Conservation (phyloP, 768 basidiomycete species). For the Crassisporium funariophilum region DNA sequence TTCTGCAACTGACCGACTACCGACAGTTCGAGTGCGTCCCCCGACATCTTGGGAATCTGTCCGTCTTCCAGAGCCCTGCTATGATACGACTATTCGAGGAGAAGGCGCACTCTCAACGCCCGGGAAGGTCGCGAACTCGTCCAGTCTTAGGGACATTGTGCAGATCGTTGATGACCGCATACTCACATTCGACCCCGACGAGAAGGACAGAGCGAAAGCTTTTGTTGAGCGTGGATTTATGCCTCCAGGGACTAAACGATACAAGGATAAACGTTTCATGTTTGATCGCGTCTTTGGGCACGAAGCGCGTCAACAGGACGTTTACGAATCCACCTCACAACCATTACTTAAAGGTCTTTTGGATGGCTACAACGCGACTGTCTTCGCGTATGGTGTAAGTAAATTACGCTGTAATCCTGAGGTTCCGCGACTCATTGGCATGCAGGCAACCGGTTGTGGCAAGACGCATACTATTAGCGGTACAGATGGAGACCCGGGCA, state of each 20-base stretch:
- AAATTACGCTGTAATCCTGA: background rate
- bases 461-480: conserved; percentile 99
- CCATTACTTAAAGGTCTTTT: conserved; percentile 84
- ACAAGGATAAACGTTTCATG: conserved; percentile 96
- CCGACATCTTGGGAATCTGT: conserved; percentile 84
- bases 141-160: conserved; percentile 74
- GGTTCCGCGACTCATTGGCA: conserved; percentile 4
- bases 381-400: conserved; percentile 97
- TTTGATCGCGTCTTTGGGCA: conserved; percentile 93
- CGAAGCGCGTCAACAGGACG: conserved; percentile 79
- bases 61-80: conserved; percentile 75
- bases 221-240: conserved; percentile 86
- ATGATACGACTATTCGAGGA: conserved; percentile 72
- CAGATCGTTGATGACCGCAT: conserved; percentile 94
- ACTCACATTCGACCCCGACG: conserved; percentile 94
- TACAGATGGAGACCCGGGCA: conserved; percentile 81
- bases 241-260: conserved; percentile 87
- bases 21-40: conserved; percentile 85
- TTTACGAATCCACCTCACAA: conserved; percentile 84
- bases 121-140: conserved; percentile 51
- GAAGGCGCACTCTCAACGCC: conserved; percentile 85
- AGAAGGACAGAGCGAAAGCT: conserved; percentile 76
- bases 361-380: conserved; percentile 95
- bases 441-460: conserved; percentile 98
- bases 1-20: conserved; percentile 13